A percentile compares a stretch with the other conserved stretches of the same genome.
Conservation (phyloP, 2,329 filamentous ascomycete genomes). For the Exophiala dermatitidis region DNA sequence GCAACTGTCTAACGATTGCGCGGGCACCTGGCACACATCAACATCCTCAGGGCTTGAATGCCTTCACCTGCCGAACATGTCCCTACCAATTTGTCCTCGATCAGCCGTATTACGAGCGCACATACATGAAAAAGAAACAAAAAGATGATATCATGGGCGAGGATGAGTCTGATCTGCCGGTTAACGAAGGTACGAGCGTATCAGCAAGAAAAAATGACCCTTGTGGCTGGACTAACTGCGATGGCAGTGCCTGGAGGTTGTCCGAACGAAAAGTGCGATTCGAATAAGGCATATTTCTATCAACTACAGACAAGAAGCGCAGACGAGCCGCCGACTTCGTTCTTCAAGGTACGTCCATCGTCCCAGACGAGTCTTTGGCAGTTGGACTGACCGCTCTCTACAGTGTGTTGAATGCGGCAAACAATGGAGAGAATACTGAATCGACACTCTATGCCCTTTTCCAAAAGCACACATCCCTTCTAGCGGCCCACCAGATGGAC, state of each 20-base stretch:
- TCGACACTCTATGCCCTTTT: no score
- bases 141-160: constrained; percentile 78
- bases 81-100: constrained; percentile 84
- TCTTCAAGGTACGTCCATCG: constrained; percentile 66
- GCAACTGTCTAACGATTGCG: constrained; percentile 44
- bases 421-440: constrained; percentile 45
- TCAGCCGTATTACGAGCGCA: constrained; percentile 72
- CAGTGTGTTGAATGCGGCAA: constrained; percentile 43
- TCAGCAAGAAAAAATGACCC: neutral
- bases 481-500: no score
- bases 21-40: constrained; percentile 34
- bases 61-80: constrained; percentile 91
- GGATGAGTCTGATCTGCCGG: constrained; percentile 25
- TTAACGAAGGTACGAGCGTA: constrained; percentile 23
- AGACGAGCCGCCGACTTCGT: constrained; percentile 97
- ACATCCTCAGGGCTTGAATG: constrained; percentile 52
- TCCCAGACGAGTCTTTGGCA: constrained; percentile 2
- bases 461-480: no score
- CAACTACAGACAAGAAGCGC: constrained; percentile 96
- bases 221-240: neutral
- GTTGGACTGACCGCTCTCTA: constrained; percentile 20
- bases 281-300: constrained; percentile 83
- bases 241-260: constrained; percentile 46
- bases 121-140: constrained; percentile 72
- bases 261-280: constrained; percentile 69